These are phyloP conservation scores for Brasenia schreberi DNA, from an alignment of 164 flowering plant species.

Conservation along the genomic window DNA sequence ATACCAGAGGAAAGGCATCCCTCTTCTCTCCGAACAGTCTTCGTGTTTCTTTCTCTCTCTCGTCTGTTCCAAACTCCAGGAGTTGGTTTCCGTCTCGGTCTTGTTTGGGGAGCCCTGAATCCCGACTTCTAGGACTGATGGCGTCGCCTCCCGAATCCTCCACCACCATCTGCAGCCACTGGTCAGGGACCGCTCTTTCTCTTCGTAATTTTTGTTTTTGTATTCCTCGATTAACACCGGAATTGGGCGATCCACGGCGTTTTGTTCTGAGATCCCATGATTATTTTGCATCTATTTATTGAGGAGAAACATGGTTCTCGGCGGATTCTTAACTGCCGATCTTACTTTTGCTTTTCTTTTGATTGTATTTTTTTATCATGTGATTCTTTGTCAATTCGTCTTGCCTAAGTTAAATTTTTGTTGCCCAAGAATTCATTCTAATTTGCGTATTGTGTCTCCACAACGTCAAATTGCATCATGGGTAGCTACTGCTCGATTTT, in stretches of 20 bases:
- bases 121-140: slow-evolving; percentile 15
- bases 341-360: too few relatives aligned
- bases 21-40: too few relatives aligned
- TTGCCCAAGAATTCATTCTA: too few relatives aligned
- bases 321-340: too few relatives aligned
- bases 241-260: too few relatives aligned
- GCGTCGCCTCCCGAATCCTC: slow-evolving; percentile 32
- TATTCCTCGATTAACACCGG: background rate
- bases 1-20: too few relatives aligned
- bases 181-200: slow-evolving; percentile 21
- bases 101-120: background rate
- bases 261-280: background rate
- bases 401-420: too few relatives aligned
- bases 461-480: background rate
- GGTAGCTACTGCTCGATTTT: too few relatives aligned
- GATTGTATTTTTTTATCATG: too few relatives aligned
- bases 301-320: background rate
- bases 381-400: too few relatives aligned
- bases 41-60: too few relatives aligned
- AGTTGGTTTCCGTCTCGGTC: background rate
- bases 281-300: background rate
- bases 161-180: slow-evolving; percentile 46
- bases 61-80: too few relatives aligned
- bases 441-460: background rate
- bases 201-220: background rate